phyloP scores from a whole-genome alignment of 2,329 filamentous ascomycete species.

The Aspergillus sp. region DNA sequence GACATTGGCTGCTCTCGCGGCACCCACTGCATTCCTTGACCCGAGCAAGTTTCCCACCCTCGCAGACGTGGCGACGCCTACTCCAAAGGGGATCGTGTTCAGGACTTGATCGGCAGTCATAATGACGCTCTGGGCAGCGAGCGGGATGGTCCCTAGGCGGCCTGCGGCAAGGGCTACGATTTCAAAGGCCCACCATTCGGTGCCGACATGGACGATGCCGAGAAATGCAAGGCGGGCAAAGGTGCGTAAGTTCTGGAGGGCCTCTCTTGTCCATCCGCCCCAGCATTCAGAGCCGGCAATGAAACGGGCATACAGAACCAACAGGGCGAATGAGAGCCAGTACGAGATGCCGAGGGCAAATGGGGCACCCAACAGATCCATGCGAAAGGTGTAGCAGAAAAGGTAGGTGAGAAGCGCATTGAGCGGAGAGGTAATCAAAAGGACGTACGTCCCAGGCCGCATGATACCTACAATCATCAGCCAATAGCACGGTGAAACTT shows the following conservation, averaged over 20 bases:
- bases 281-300: slow-evolving; percentile 73
- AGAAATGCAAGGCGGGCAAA: slow-evolving; percentile 75
- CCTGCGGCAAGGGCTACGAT: slow-evolving; percentile 83
- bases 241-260: slow-evolving; percentile 64
- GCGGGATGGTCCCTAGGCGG: slow-evolving; percentile 71
- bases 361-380: slow-evolving; percentile 77
- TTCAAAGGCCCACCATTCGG: slow-evolving; percentile 94
- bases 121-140: slow-evolving; percentile 83
- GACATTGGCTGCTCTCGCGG: slow-evolving; percentile 70
- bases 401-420: slow-evolving; percentile 62
- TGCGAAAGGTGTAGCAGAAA: slow-evolving; percentile 68
- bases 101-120: slow-evolving; percentile 87
- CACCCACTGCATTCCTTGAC: slow-evolving; percentile 63
- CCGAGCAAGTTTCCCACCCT: slow-evolving; percentile 80
- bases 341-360: slow-evolving; percentile 82
- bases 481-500: no score
- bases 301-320: slow-evolving; percentile 72
- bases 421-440: slow-evolving; percentile 61
- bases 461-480: slow-evolving; percentile 52
- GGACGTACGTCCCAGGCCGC: slow-evolving; percentile 63
- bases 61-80: slow-evolving; percentile 77
- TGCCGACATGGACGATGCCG: slow-evolving; percentile 80
- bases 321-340: slow-evolving; percentile 76
- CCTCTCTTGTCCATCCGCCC: slow-evolving; percentile 69
- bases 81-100: slow-evolving; percentile 82